A percentile compares a stretch with the other conserved stretches of the same genome.
phyloP scores from a whole-genome alignment of 495 filamentous ascomycete species.

The Neurospora cerealis region DNA sequence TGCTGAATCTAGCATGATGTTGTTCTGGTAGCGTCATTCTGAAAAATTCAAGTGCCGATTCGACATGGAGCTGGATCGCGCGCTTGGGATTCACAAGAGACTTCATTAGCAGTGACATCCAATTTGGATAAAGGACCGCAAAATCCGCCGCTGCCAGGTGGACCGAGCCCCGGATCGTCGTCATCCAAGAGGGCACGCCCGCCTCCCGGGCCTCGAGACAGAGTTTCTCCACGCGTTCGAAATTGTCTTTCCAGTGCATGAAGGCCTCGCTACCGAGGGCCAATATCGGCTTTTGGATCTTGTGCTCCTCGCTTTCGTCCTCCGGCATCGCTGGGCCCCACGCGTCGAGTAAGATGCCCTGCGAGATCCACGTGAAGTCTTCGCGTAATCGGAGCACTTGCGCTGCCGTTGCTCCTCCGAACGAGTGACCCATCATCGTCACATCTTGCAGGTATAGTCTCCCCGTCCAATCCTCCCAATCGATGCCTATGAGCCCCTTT shows the following conservation, averaged over 20 bases:
- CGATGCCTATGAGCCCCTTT: conserved; percentile 24
- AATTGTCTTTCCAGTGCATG: conserved; percentile 51
- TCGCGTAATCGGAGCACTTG: conserved; percentile 44
- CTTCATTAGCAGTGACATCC: conserved; percentile 46
- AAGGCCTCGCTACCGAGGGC: conserved; percentile 53
- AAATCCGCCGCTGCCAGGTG: conserved; percentile 52
- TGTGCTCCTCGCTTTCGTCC: conserved; percentile 20
- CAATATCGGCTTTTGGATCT: conserved; percentile 41
- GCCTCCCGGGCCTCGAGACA: conserved; percentile 40
- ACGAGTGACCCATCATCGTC: conserved; percentile 56
- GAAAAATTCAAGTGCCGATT: conserved; percentile 43
- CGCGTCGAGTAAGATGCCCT: conserved; percentile 50
- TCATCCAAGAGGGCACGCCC: conserved; percentile 42
- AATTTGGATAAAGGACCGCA: conserved; percentile 46
- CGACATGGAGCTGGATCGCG: conserved; percentile 48
- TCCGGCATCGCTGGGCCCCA: conserved; percentile 41
- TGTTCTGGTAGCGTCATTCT: conserved; percentile 29
- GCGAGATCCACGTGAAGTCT: conserved; percentile 39
- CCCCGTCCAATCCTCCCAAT: conserved; percentile 30
- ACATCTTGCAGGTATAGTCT: conserved; percentile 41
- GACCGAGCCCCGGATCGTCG: conserved; percentile 49
- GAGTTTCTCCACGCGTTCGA: conserved; percentile 37
- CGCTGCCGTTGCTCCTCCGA: conserved; percentile 53
- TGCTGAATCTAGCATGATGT: conserved; percentile 19
- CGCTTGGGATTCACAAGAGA: conserved; percentile 45